Evolutionary conservation across 2,329 filamentous ascomycete species (phyloP), one percentile per base, ranked within the genome.

Genomic region (Blastomyces percursus): DNA sequence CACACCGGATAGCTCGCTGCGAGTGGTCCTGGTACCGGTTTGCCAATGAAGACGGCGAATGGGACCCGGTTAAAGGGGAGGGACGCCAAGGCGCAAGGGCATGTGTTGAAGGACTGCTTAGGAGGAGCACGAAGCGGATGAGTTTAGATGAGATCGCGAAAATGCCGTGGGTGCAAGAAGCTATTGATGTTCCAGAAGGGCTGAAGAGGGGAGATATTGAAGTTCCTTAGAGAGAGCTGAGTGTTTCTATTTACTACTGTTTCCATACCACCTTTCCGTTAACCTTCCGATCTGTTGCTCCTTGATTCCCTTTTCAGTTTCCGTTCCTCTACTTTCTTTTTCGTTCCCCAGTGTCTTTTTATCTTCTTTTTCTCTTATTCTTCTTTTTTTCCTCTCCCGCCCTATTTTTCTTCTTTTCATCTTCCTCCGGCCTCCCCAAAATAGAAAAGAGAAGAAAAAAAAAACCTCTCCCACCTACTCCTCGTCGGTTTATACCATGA

Each of bases 21-120:
- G 94, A 99, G 72, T 99, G 94, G 94, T 86, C 88, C 57, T 99
- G 94, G 94, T 86, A 91, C 65, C 85, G 89, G 64, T 96, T 88
- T 71, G 91, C 86, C 1, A 87, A 91, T 63, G 85, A 88, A 12
- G 89, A 95, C 62, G 91, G 91, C 44, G 91, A 96, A 61, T 94
- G 95, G 81, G 91, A 96, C 79, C 65, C 80, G 73, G 68, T 86
- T 83, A 82, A 83, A 63, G 84, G 82, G 6, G 80, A 79, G 59
- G 87, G 83, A 1, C 82, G 95, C 60, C 80, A 86, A 46, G 91
- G 90, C 0, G 92, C 91, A 7, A 88, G 88, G 77, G 80, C 86
- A 52, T 88, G 91, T 61, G 92, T 95, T 0, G 92, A 96, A 71
- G 89, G 86, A 0, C 76, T 97, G 21, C 75, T 99, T 62, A 93